Evolutionary conservation across 2,329 filamentous ascomycete genomes (phyloP).

Genomic region (Fusarium sp.): DNA sequence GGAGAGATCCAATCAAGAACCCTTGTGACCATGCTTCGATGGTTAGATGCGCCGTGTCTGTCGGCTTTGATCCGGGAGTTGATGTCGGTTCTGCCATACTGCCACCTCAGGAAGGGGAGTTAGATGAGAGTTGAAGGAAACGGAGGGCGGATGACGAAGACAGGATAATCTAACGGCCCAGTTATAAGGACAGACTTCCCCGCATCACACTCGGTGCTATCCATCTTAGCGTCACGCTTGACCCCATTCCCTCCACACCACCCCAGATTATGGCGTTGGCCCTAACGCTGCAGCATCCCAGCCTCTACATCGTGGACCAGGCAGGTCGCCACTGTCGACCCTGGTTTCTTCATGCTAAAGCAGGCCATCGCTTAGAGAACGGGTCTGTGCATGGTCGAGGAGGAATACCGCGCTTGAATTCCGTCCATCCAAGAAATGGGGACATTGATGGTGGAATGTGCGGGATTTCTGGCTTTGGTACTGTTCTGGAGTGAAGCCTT

Average conservation of each 20-base stretch:
- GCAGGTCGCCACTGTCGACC: neutral
- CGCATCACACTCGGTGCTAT: neutral
- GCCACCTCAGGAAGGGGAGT: neutral
- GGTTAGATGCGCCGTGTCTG: conserved; percentile 35
- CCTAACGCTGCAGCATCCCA: neutral
- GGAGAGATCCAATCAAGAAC: conserved; percentile 60
- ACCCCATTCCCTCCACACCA: neutral
- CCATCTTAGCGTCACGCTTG: neutral
- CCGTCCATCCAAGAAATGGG: neutral
- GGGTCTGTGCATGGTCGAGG: neutral
- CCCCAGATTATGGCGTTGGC: neutral
- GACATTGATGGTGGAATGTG: neutral
- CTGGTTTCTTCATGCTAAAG: neutral
- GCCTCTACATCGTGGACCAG: neutral
- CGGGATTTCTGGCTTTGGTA: neutral
- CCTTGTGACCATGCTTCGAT: conserved; percentile 62
- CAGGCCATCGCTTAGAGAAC: neutral
- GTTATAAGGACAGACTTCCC: neutral
- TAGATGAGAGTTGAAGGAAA: neutral
- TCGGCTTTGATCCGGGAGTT: conserved; percentile 20
- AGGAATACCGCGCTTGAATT: neutral
- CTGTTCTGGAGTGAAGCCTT: neutral
- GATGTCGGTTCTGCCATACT: neutral
- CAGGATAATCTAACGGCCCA: neutral
- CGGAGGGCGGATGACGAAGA: neutral